Conservation (phyloP, 2,329 filamentous ascomycete genomes). For the Leptographium lundbergii region DNA sequence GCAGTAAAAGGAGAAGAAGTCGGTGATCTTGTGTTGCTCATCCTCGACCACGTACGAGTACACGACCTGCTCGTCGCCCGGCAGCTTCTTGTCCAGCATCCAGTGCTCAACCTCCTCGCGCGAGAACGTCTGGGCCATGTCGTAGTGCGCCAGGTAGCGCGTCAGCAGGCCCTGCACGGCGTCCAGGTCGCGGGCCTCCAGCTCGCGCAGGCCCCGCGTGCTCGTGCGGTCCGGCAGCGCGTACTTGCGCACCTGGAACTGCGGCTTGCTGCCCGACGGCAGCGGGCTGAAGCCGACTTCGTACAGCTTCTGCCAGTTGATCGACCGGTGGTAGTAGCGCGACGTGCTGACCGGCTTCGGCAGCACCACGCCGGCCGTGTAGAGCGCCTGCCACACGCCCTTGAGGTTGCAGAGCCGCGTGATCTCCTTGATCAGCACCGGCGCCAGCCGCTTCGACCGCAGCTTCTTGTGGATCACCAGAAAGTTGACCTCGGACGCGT, state of each 20-base stretch:
- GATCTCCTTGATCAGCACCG: constrained; percentile 94
- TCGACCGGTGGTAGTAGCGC: constrained; percentile 84
- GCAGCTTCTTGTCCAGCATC: constrained; percentile 59
- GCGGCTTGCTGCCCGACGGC: constrained; percentile 69
- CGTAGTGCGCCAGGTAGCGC: constrained; percentile 66
- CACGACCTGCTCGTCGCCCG: constrained; percentile 63
- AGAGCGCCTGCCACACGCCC: constrained; percentile 87
- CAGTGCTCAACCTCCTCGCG: constrained; percentile 78
- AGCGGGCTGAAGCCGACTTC: constrained; percentile 89
- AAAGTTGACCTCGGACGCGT: constrained; percentile 92
- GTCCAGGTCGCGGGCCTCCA: constrained; percentile 68
- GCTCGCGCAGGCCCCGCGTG: constrained; percentile 63
- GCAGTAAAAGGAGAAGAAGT: constrained; percentile 95
- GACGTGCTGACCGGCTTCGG: constrained; percentile 88
- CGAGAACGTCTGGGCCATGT: constrained; percentile 72
- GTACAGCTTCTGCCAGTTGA: constrained; percentile 94
- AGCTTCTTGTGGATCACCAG: constrained; percentile 98
- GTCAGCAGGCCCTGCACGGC: constrained; percentile 62
- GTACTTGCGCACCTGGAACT: constrained; percentile 77
- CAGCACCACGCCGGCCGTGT: constrained; percentile 83
- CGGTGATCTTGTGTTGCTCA: constrained; percentile 68
- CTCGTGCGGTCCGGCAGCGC: constrained; percentile 62
- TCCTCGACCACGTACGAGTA: constrained; percentile 87
- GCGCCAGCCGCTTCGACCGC: constrained; percentile 79
- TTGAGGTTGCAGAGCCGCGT: constrained; percentile 81